Base-by-base conservation (phyloP, 768 basidiomycete species). In the Lyophyllum atratum region DNA sequence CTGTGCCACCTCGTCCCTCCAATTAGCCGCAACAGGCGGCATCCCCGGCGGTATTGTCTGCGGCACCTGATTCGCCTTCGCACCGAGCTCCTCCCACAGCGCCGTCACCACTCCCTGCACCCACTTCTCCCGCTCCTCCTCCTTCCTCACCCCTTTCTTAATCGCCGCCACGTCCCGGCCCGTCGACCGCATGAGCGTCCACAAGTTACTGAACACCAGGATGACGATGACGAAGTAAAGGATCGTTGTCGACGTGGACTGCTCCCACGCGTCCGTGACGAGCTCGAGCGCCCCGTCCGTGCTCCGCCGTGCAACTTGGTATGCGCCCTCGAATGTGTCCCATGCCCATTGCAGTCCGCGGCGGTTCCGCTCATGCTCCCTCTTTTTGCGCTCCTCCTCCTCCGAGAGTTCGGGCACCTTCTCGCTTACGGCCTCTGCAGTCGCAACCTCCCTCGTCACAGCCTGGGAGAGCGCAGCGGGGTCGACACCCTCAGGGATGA, bases 331-430 rank as follows among this genome's bases (percentile, higher is more conserved):
- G 69, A 91, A 81, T 46, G 92, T 94, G 62, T 94, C 92, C 75
- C 85, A 90, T 2, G 92, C 92, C 92, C 92, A 94, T 65, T 94
- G 92, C 60, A 93, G 73, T 0, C 85, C 85, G 17, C 90, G 87
- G 56, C 78, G 81, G 58, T 86, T 85, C 15, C 87, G 84, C 67
- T 90, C 86, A 54, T 80, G 76, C 68, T 89, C 88, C 51, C 89
- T 84, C 55, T 77, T 76, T 69, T 87, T 84, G 58, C 73, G 63
- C 64, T 77, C 68, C 59, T 81, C 67, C 57, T 73, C 70, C 49
- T 76, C 64, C 24, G 67, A 40, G 7, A 47, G 65, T 51, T 42
- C 65, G 58, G 43, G 62, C 43, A 56, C 42, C 44, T 19, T 59
- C n/a, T 75, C 72, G 28, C 75, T 73, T 12, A 72, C 40, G 1